A percentile compares a stretch with the other conserved stretches of the same genome.
These are phyloP conservation scores for Calonectria leucothoes DNA, from an alignment of 2,329 filamentous ascomycete genomes.

Conservation along the genomic window DNA sequence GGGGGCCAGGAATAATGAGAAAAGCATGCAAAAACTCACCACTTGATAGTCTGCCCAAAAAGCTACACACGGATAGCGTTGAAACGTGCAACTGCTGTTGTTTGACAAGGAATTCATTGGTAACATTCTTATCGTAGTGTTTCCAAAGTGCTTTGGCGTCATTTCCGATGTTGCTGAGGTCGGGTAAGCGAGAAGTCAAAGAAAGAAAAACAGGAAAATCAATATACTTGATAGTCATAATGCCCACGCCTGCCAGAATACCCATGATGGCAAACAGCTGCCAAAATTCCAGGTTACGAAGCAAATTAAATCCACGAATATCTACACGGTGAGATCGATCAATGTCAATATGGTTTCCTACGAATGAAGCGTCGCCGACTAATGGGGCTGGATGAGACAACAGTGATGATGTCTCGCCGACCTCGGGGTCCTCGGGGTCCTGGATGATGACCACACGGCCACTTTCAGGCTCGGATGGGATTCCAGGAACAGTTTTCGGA, in stretches of 20 bases:
- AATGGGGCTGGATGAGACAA: slow-evolving; percentile 72
- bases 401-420: slow-evolving; percentile 84
- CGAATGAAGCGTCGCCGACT: slow-evolving; percentile 59
- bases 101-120: slow-evolving; percentile 79
- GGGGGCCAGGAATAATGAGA: neutral
- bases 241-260: slow-evolving; percentile 88
- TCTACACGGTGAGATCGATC: slow-evolving; percentile 86
- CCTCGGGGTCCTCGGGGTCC: slow-evolving; percentile 52
- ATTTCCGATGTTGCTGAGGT: slow-evolving; percentile 88
- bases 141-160: slow-evolving; percentile 89
- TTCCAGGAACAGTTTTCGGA: slow-evolving; percentile 37
- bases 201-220: neutral
- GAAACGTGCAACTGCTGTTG: slow-evolving; percentile 93
- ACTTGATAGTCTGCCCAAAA: slow-evolving; percentile 81
- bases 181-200: slow-evolving; percentile 20
- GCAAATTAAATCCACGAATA: slow-evolving; percentile 84
- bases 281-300: slow-evolving; percentile 86
- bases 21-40: slow-evolving; percentile 59
- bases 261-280: slow-evolving; percentile 89
- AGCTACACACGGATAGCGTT: slow-evolving; percentile 90
- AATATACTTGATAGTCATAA: slow-evolving; percentile 98
- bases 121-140: slow-evolving; percentile 80
- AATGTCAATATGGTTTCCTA: slow-evolving; percentile 74
- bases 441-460: slow-evolving; percentile 39
- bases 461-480: slow-evolving; percentile 42